A percentile compares a stretch with the other conserved stretches of the same genome.
Evolutionary conservation across 2,329 filamentous ascomycete genomes (phyloP).

Genomic region (Sclerotinia nivalis): DNA sequence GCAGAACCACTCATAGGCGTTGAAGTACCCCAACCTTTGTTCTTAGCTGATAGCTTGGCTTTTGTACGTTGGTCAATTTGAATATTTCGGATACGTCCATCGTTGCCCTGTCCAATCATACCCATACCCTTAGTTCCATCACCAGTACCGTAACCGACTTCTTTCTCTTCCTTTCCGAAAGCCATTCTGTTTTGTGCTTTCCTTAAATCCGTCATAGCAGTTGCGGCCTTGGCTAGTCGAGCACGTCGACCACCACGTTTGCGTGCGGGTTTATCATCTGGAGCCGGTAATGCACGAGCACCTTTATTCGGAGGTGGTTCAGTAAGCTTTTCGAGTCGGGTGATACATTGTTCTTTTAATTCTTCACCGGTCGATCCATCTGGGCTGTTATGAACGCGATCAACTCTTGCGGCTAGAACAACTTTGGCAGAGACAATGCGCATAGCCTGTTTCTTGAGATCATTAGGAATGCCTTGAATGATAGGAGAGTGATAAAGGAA

Average conservation of each 20-base stretch:
- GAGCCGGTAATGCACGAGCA: slow-evolving; percentile 80
- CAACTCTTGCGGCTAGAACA: slow-evolving; percentile 87
- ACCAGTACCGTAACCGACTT: slow-evolving; percentile 85
- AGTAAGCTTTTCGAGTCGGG: slow-evolving; percentile 87
- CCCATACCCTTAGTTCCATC: slow-evolving; percentile 86
- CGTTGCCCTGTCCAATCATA: slow-evolving; percentile 89
- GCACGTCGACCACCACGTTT: slow-evolving; percentile 91
- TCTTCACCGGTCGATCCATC: slow-evolving; percentile 83
- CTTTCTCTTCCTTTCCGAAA: slow-evolving; percentile 92
- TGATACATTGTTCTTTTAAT: slow-evolving; percentile 77
- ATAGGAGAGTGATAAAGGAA: slow-evolving; percentile 92
- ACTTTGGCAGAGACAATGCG: slow-evolving; percentile 92
- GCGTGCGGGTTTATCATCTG: slow-evolving; percentile 90
- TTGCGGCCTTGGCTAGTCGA: slow-evolving; percentile 92
- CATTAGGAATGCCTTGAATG: slow-evolving; percentile 78
- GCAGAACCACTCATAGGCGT: slow-evolving; percentile 66
- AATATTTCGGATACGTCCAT: slow-evolving; percentile 82
- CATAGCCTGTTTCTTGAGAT: slow-evolving; percentile 91
- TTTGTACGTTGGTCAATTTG: slow-evolving; percentile 93
- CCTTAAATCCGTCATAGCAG: slow-evolving; percentile 92
- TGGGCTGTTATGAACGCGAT: slow-evolving; percentile 77
- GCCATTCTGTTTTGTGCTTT: slow-evolving; percentile 96
- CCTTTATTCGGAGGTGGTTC: slow-evolving; percentile 90
- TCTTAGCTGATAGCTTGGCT: slow-evolving; percentile 91
- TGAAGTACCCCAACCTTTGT: slow-evolving; percentile 85